Percentiles rank a stretch among this genome's conserved stretches.
phyloP scores from a whole-genome alignment of 202 grass and related monocot genomes.

The Panicum virgatum region DNA sequence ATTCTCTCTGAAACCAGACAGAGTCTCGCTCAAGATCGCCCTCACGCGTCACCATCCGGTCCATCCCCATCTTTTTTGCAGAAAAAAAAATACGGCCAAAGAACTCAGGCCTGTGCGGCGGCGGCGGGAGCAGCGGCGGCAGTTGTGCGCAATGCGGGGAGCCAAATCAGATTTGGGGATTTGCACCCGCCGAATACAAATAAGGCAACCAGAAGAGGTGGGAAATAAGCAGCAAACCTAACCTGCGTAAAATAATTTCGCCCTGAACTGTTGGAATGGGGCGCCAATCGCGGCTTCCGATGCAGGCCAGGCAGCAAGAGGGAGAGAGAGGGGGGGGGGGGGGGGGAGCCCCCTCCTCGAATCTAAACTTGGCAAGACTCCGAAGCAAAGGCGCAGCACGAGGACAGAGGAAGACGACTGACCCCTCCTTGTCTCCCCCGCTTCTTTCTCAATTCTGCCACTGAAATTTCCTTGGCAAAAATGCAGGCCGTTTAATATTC shows the following conservation, averaged over 20 bases:
- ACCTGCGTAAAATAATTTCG: conserved; percentile 51
- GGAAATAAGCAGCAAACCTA: conserved; percentile 27
- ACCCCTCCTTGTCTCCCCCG: background rate
- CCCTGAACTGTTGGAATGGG: conserved; percentile 8
- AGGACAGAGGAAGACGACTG: conserved; percentile 48
- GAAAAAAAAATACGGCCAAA: background rate
- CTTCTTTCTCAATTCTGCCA: background rate
- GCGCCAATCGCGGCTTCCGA: conserved; percentile 38
- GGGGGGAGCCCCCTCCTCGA: conserved; percentile 23
- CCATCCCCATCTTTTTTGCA: background rate
- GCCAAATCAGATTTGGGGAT: conserved; percentile 51
- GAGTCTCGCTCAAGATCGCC: conserved; percentile 27
- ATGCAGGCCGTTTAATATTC: conserved; percentile 38
- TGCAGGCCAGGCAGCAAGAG: background rate
- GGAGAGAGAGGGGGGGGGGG: background rate
- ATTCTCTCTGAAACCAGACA: conserved; percentile 6
- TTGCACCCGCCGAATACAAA: conserved; percentile 32
- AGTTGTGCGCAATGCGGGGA: conserved; percentile 43
- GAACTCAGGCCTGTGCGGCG: conserved; percentile 6
- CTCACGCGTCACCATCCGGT: background rate
- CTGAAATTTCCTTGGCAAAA: conserved; percentile 25
- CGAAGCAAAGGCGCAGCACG: conserved; percentile 45
- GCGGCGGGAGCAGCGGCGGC: conserved; percentile 6
- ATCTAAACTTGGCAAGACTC: conserved; percentile 51
- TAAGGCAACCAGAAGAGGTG: background rate